Conservation (phyloP, 2,329 filamentous ascomycete species). For the Ceratocystis cubensis region DNA sequence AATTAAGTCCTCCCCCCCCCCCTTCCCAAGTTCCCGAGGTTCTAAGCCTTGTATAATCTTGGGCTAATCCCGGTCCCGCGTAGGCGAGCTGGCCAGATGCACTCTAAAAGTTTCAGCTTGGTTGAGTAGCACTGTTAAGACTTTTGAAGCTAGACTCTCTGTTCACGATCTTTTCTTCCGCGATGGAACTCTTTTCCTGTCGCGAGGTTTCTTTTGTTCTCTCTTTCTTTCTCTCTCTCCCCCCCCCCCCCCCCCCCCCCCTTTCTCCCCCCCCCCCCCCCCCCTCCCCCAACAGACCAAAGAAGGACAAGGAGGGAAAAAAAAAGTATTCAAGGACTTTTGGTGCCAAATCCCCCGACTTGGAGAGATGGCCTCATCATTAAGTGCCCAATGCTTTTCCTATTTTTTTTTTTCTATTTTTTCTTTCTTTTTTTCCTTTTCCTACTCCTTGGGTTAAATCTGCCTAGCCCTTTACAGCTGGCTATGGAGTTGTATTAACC, state of each 20-base stretch:
- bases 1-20: background rate
- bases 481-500: background rate
- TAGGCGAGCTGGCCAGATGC: background rate
- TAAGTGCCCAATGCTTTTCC: constrained; percentile 6
- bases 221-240: background rate
- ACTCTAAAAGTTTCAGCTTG: constrained; percentile 7
- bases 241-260: background rate
- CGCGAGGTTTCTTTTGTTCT: background rate
- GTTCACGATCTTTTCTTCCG: background rate
- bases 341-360: constrained; percentile 2
- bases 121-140: background rate
- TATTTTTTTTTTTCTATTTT: background rate
- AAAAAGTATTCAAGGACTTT: constrained; percentile 8
- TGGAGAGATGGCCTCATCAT: constrained; percentile 6
- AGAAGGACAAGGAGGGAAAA: background rate
- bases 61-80: constrained; percentile 1
- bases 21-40: background rate
- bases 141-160: background rate
- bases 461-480: constrained; percentile 4
- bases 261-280: no score
- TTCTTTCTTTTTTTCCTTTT: background rate
- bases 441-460: background rate
- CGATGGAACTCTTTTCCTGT: background rate
- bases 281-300: background rate
- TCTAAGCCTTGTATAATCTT: background rate